Evolutionary conservation across 2,329 filamentous ascomycete genomes (phyloP), one percentile per base, ranked within the genome.

Genomic region (Paraphaeosphaeria sporulosa): DNA sequence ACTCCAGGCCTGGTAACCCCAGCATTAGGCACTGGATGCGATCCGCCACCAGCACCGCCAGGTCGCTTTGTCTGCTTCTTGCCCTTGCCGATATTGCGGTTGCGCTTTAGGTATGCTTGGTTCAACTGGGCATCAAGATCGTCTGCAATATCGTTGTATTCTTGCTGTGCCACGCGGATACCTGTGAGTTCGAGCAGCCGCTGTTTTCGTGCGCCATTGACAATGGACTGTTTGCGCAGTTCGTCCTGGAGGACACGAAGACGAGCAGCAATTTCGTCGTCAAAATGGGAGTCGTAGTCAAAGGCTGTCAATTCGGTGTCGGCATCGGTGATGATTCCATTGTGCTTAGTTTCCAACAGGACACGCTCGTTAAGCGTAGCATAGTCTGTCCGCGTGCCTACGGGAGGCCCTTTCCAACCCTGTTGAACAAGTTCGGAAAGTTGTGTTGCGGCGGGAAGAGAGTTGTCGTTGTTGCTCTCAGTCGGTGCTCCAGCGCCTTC

Each of bases 121-220:
- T 98, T 94, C 44, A 98, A 93, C 76, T 98, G 95, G 44, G 89
- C 89, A 82, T 99, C 95, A 23, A 99, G 88, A 76, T 99, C 95
- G 75, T 99, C 95, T 53, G 96, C 90, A 69, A 99, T 99, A 58
- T 93, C 97, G 76, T 90, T 91, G 82, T 97, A 99, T 76, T 99
- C 95, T 75, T 99, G 95, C 80, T 95, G 90, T 0, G 95, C 95
- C 87, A 99, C 94, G 66, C 93, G 89, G 76, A 97, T 94, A 69
- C 93, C 91, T 8, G 95, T 92, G 30, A 97, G 85, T 40, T 97
- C 94, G 1, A 92, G 88, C 12, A 99, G 84, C 2, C 94, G 88
- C 7, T 92, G 85, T 79, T 98, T 98, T 64, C 93, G 90, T 5
- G 94, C 93, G 42, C 94, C 94, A 76, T 99, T 99, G 77, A 91